A percentile compares a stretch with the other conserved stretches of the same genome.
Conservation (phyloP, 1,284 basidiomycete genomes). For the Lignosus rhinocerotis region DNA sequence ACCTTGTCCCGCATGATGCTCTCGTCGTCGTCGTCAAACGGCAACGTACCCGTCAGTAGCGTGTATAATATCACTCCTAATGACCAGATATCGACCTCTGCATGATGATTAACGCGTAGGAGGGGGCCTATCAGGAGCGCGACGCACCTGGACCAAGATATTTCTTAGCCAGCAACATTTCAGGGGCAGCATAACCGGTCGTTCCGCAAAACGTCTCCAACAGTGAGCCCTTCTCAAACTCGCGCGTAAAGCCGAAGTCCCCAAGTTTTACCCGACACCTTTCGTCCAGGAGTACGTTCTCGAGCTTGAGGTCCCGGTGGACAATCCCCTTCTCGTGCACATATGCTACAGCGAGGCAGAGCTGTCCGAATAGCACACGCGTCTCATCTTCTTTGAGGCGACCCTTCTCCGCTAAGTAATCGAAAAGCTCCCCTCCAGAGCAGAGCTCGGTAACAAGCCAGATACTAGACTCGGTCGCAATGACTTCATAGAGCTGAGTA, state of each 20-base stretch:
- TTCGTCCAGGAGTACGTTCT: conserved; percentile 92
- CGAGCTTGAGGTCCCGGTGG: conserved; percentile 94
- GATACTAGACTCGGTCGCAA: conserved; percentile 92
- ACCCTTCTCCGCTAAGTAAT: conserved; percentile 95
- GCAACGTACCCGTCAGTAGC: conserved; percentile 92
- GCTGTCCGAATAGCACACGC: conserved; percentile 85
- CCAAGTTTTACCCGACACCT: conserved; percentile 87
- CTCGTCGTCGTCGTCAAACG: conserved; percentile 98
- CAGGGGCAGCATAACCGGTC: conserved; percentile 93
- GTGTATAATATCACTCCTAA: conserved; percentile 94
- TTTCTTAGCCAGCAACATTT: conserved; percentile 89
- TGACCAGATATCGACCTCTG: conserved; percentile 98
- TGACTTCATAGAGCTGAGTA: conserved; percentile 95
- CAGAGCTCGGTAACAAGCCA: conserved; percentile 99
- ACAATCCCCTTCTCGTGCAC: conserved; percentile 91
- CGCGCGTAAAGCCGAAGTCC: conserved; percentile 96
- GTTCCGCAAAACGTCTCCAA: conserved; percentile 98
- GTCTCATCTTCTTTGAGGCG: conserved; percentile 83
- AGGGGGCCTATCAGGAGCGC: too few species aligned
- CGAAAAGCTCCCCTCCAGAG: conserved; percentile 94
- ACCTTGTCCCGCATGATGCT: conserved; percentile 86
- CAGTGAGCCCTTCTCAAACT: conserved; percentile 82
- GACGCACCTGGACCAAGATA: conserved; percentile 85
- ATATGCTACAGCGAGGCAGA: conserved; percentile 94
- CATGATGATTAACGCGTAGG: background rate